phyloP scores from a whole-genome alignment of 2,329 filamentous ascomycete species.

The Ilyonectria robusta region DNA sequence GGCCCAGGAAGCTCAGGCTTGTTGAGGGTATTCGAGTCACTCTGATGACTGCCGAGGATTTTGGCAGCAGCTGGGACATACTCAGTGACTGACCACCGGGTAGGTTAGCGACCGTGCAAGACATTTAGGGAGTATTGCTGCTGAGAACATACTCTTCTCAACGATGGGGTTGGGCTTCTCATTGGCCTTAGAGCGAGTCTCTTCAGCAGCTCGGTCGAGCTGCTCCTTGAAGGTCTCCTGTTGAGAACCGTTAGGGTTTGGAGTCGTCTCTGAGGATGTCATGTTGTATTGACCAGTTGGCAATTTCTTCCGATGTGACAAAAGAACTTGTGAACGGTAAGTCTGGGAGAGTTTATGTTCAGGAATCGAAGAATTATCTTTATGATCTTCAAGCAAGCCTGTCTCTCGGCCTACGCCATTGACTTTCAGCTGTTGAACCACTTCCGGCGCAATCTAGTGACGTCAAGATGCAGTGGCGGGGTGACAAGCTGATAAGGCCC shows the following conservation, averaged over 20 bases:
- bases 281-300: conserved; percentile 18
- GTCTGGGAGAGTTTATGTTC: conserved; percentile 3
- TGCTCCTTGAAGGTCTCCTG: conserved; percentile 58
- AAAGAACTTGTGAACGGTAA: not conserved
- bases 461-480: conserved; percentile 42
- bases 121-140: not conserved
- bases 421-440: conserved; percentile 16
- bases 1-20: conserved; percentile 50
- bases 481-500: conserved; percentile 35
- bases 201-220: conserved; percentile 59
- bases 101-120: conserved; percentile 10
- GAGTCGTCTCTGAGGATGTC: conserved; percentile 31
- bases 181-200: conserved; percentile 48
- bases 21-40: conserved; percentile 40
- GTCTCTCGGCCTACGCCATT: conserved; percentile 43
- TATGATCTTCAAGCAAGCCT: not conserved
- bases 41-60: conserved; percentile 55
- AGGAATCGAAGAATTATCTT: not conserved
- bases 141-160: conserved; percentile 57
- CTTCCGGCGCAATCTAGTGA: conserved; percentile 29
- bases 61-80: conserved; percentile 60
- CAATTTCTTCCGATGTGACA: not conserved
- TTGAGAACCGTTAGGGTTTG: conserved; percentile 23
- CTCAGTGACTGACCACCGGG: conserved; percentile 54
- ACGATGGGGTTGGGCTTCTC: conserved; percentile 54